Conservation (phyloP, 2,329 filamentous ascomycete species). For the Beauveria scarabaeidicola region DNA sequence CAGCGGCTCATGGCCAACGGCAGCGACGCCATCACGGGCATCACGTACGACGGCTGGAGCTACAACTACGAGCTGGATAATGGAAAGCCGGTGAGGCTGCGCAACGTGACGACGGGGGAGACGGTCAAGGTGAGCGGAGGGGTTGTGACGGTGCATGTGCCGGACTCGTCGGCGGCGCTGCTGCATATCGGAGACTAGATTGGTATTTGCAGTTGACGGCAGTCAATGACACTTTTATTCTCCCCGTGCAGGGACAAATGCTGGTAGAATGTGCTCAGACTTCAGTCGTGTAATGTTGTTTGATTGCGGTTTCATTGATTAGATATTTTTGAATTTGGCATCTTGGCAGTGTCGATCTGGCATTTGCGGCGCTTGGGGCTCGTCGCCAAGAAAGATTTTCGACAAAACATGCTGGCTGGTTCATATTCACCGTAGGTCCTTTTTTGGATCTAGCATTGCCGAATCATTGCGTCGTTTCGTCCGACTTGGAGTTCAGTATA, state of each 20-base stretch:
- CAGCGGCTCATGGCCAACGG: conserved; percentile 51
- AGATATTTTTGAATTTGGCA: background rate
- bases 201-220: too few relatives aligned
- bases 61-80: conserved; percentile 51
- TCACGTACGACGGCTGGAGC: conserved; percentile 53
- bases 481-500: too few relatives aligned
- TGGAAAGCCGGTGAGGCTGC: conserved; percentile 43
- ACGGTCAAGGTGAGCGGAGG: conserved; percentile 28
- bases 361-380: background rate
- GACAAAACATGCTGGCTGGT: background rate
- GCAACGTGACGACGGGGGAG: conserved; percentile 47
- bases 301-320: background rate
- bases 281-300: too few relatives aligned
- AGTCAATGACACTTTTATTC: too few relatives aligned
- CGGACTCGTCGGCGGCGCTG: conserved; percentile 34
- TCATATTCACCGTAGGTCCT: too few relatives aligned
- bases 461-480: too few relatives aligned
- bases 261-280: too few relatives aligned
- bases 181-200: conserved; percentile 21
- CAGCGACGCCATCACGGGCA: conserved; percentile 53
- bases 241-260: too few relatives aligned
- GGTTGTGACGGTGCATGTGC: conserved; percentile 28
- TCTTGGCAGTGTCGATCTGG: background rate
- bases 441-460: too few relatives aligned
- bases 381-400: background rate